phyloP scores from a whole-genome alignment of 345 rosid species.

The Raphanus sativus region DNA sequence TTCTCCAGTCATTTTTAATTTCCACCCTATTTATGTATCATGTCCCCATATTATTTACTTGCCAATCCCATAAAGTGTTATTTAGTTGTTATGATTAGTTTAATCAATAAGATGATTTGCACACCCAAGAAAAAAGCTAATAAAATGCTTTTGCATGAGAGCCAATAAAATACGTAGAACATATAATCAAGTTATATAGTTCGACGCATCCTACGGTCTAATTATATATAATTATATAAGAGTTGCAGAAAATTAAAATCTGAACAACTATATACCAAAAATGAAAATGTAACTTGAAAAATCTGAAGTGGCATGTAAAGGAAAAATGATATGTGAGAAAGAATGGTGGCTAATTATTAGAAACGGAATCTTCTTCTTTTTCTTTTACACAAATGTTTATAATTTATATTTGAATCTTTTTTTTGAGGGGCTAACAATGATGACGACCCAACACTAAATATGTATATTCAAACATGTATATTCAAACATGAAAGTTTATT shows the following conservation, averaged over 20 bases:
- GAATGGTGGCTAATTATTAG: conserved; percentile 35
- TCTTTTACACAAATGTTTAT: conserved; percentile 30
- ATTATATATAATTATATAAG: not conserved
- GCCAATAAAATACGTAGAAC: not conserved
- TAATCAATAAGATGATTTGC: not conserved
- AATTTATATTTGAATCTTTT: conserved; percentile 29
- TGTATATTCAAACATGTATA: not conserved
- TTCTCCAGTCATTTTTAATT: conserved; percentile 24
- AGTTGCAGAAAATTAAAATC: not conserved
- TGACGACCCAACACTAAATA: conserved; percentile 5
- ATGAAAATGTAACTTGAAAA: conserved; percentile 3
- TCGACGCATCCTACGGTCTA: not conserved
- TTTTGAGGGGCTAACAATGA: conserved; percentile 17
- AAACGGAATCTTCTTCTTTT: conserved; percentile 43
- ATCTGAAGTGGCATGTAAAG: conserved; percentile 22
- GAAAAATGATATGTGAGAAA: conserved; percentile 32
- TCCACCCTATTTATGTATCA: not conserved
- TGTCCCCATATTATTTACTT: conserved; percentile 15
- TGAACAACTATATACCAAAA: not conserved
- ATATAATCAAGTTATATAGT: not conserved
- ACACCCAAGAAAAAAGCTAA: not conserved
- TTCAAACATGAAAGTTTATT: not conserved
- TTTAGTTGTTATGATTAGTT: not conserved
- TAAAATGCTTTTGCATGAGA: not conserved
- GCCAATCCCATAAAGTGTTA: not conserved